Percentiles rank a stretch among this genome's conserved stretches.
Conservation (phyloP, 352 stramenopile genomes). For the Phytophthora fragariae region DNA sequence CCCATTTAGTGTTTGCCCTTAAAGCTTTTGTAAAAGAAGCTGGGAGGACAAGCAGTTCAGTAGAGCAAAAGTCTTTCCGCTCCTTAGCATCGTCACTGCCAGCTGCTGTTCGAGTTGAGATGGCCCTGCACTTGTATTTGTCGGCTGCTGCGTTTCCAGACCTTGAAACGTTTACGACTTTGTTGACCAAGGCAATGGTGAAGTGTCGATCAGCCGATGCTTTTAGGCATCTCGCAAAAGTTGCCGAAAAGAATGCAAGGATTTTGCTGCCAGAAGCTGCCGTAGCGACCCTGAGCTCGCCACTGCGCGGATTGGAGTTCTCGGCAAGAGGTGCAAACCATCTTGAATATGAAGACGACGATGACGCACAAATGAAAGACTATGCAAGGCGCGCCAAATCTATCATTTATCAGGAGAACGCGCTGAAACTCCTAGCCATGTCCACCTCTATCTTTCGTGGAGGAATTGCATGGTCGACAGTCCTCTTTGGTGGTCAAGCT, state of each 20-base stretch:
- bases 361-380: constrained; percentile 17
- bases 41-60: constrained; percentile 7
- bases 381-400: constrained; percentile 33
- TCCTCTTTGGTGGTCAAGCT: constrained; percentile 34
- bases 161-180: constrained; percentile 41
- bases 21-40: constrained; percentile 48
- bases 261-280: constrained; percentile 36
- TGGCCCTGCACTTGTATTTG: constrained; percentile 48
- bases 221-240: constrained; percentile 37
- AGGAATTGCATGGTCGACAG: constrained; percentile 32
- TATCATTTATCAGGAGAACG: constrained; percentile 43
- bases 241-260: constrained; percentile 36
- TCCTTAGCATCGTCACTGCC: constrained; percentile 16
- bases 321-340: constrained; percentile 18
- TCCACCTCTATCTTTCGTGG: constrained; percentile 30
- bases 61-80: constrained; percentile 12
- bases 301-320: constrained; percentile 45
- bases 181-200: constrained; percentile 48
- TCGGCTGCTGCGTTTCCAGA: constrained; percentile 39
- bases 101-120: constrained; percentile 44
- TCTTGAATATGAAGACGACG: constrained; percentile 21
- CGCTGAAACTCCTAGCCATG: constrained; percentile 32
- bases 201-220: constrained; percentile 45
- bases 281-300: constrained; percentile 24
- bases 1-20: constrained; percentile 40